A percentile compares a stretch with the other conserved stretches of the same genome.
These are phyloP conservation scores for Eragrostis curvula DNA, from an alignment of 176 grass and related monocot genomes.

Conservation along the genomic window DNA sequence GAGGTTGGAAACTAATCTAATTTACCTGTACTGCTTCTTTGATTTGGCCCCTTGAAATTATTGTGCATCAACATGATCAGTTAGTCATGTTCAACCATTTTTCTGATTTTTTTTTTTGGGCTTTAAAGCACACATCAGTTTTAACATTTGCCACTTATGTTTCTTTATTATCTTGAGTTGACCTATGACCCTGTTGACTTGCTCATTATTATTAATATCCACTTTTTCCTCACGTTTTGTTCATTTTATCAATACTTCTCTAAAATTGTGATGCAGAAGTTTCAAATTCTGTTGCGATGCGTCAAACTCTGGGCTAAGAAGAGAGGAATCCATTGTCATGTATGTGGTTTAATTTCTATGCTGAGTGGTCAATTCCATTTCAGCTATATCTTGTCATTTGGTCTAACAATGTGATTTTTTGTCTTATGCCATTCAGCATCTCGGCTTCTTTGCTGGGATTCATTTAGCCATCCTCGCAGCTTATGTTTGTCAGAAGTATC, in stretches of 20 bases:
- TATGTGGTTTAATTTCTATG: conserved; percentile 37
- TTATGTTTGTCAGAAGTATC: conserved; percentile 61
- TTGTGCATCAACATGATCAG: background rate
- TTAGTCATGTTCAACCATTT: background rate
- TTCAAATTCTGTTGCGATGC: conserved; percentile 63
- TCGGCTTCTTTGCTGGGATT: conserved; percentile 79
- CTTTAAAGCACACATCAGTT: background rate
- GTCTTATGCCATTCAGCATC: conserved; percentile 47
- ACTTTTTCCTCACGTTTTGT: background rate
- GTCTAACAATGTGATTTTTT: conserved; percentile 6
- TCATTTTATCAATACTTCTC: conserved; percentile 12
- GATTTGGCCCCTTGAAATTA: conserved; percentile 3
- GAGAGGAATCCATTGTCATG: conserved; percentile 69
- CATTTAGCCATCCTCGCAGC: conserved; percentile 73
- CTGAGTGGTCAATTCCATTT: background rate
- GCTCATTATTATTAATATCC: background rate
- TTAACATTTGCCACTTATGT: background rate
- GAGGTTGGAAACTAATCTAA: conserved; percentile 46
- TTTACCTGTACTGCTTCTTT: background rate
- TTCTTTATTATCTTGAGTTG: conserved; percentile 14
- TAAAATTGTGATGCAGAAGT: conserved; percentile 51
- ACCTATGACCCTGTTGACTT: conserved; percentile 6
- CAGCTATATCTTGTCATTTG: conserved; percentile 14
- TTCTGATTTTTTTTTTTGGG: background rate
- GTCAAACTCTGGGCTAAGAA: conserved; percentile 75